phyloP scores from a whole-genome alignment of 2,329 filamentous ascomycete species.

The Fusarium fracticaudum region DNA sequence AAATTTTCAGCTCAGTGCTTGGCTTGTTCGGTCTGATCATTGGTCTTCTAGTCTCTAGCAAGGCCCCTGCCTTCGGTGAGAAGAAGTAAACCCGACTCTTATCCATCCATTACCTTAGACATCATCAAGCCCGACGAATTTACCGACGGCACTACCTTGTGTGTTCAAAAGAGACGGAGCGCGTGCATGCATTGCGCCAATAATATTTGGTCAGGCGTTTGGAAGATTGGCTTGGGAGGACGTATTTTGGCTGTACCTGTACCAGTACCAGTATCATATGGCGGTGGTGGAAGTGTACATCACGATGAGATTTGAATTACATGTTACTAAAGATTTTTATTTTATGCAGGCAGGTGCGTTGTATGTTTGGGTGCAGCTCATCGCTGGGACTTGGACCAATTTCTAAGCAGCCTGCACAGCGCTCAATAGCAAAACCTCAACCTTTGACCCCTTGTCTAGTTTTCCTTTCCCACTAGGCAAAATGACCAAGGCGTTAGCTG shows the following conservation, averaged over 20 bases:
- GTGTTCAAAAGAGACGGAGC: slow-evolving; percentile 38
- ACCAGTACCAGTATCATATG: slow-evolving; percentile 49
- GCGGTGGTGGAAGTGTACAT: slow-evolving; percentile 47
- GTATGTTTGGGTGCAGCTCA: slow-evolving; percentile 31
- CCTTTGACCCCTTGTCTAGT: slow-evolving; percentile 73
- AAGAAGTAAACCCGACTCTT: slow-evolving; percentile 26
- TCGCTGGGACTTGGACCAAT: slow-evolving; percentile 2
- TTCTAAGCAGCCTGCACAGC: slow-evolving; percentile 45
- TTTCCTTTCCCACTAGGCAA: slow-evolving; percentile 72
- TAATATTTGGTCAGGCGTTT: slow-evolving; percentile 53
- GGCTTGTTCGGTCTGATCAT: slow-evolving; percentile 97
- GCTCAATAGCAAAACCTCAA: slow-evolving; percentile 84
- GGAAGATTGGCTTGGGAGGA: slow-evolving; percentile 50
- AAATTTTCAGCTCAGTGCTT: slow-evolving; percentile 98
- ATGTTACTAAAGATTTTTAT: slow-evolving; percentile 38
- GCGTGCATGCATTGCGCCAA: slow-evolving; percentile 50
- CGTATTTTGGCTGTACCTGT: slow-evolving; percentile 49
- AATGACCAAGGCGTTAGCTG: slow-evolving; percentile 87
- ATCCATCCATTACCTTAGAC: slow-evolving; percentile 11
- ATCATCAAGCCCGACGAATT: slow-evolving; percentile 22
- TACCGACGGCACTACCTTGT: slow-evolving; percentile 27
- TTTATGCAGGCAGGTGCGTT: slow-evolving; percentile 27
- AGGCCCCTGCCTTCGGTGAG: slow-evolving; percentile 77
- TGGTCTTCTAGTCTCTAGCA: slow-evolving; percentile 86
- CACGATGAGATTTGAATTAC: slow-evolving; percentile 42